Conservation (phyloP, 768 basidiomycete species). For the Fomitopsis serialis region DNA sequence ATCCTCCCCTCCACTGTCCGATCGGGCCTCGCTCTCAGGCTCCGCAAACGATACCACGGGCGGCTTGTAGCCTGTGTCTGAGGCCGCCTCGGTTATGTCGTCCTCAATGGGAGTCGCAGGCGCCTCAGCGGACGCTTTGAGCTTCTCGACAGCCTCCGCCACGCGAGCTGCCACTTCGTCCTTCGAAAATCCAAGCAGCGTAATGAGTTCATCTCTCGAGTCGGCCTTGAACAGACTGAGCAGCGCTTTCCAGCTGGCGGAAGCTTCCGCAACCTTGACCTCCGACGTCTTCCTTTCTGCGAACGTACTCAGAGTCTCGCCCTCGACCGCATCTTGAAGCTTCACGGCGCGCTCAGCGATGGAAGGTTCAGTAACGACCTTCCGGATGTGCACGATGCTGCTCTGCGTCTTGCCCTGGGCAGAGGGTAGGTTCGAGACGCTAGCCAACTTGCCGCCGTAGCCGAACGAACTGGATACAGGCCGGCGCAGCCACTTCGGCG, state of each 20-base stretch:
- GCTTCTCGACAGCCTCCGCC: conserved; percentile 72
- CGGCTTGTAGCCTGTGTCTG: conserved; percentile 32
- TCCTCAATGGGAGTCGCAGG: conserved; percentile 22
- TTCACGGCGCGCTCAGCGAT: conserved; percentile 71
- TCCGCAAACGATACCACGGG: conserved; percentile 84
- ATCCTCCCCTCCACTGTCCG: conserved; percentile 33
- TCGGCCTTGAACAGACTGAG: conserved; percentile 83
- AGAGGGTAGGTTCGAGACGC: conserved; percentile 66
- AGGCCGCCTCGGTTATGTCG: conserved; percentile 27
- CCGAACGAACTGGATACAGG: conserved; percentile 82
- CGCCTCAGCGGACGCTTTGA: conserved; percentile 43
- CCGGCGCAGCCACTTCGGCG: conserved; percentile 94
- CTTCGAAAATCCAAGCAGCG: conserved; percentile 89
- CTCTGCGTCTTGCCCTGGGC: conserved; percentile 80
- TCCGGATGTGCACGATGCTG: conserved; percentile 73
- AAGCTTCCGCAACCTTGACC: conserved; percentile 18
- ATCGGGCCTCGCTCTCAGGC: conserved; percentile 46
- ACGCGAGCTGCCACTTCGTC: conserved; percentile 76
- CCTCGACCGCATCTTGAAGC: conserved; percentile 58
- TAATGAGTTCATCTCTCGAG: conserved; percentile 86
- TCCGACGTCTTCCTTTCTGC: conserved; percentile 50
- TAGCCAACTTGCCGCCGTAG: conserved; percentile 84
- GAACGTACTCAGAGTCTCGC: conserved; percentile 54
- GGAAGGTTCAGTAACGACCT: conserved; percentile 67
- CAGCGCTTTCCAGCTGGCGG: conserved; percentile 83